phyloP scores from a whole-genome alignment of 768 basidiomycete species.

The Kwoniella bestiolae region DNA sequence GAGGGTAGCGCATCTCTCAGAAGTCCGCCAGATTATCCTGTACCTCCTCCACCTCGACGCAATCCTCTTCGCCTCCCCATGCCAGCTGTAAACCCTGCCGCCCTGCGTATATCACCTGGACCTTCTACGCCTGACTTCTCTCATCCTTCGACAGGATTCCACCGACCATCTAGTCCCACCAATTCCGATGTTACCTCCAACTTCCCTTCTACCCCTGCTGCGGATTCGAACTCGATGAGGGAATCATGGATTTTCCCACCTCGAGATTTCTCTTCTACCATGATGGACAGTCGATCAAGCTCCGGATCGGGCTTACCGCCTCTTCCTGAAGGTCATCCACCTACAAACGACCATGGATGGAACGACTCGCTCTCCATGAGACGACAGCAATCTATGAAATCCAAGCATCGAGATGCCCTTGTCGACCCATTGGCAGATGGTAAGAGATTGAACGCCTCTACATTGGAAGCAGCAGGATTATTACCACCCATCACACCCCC shows the following conservation, averaged over 20 bases:
- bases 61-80: conserved; percentile 12
- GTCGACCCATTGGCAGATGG: conserved; percentile 16
- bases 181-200: conserved; percentile 34
- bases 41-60: conserved; percentile 3
- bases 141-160: conserved; percentile 2
- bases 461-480: conserved; percentile 17
- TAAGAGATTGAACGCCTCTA: not conserved
- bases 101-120: not conserved
- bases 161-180: conserved; percentile 23
- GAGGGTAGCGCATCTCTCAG: not conserved
- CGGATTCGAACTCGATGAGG: too few species aligned
- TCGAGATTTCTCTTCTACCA: not conserved
- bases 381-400: not conserved
- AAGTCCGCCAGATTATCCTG: conserved; percentile 5
- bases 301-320: conserved; percentile 18
- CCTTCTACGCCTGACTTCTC: conserved; percentile 16
- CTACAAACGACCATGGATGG: not conserved
- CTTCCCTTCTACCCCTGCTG: conserved; percentile 33
- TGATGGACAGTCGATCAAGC: conserved; percentile 25
- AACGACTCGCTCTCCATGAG: not conserved
- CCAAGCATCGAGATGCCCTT: conserved; percentile 9
- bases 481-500: conserved; percentile 13
- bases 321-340: conserved; percentile 6
- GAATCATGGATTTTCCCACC: conserved; percentile 24
- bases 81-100: not conserved